These are phyloP conservation scores for Aspergillus steynii DNA, from an alignment of 495 filamentous ascomycete species.

Conservation along the genomic window DNA sequence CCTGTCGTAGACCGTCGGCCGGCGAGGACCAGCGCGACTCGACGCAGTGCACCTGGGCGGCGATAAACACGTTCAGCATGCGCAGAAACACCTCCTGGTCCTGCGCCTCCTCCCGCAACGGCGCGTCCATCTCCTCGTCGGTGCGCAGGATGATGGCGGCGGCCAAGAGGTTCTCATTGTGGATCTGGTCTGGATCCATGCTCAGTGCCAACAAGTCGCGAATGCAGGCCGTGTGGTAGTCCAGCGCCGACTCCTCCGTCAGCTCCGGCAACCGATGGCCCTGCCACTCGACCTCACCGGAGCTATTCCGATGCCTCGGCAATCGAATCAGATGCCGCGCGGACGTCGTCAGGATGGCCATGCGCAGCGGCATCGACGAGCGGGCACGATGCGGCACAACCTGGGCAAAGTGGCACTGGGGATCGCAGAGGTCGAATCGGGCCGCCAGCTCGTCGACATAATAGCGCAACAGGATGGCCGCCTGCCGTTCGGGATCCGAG, in stretches of 20 bases:
- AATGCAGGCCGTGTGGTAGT: slow-evolving; percentile 12
- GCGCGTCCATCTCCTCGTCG: slow-evolving; percentile 13
- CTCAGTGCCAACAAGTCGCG: slow-evolving; percentile 1
- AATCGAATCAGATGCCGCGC: slow-evolving; percentile 10
- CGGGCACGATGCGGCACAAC: slow-evolving; percentile 8
- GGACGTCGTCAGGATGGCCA: slow-evolving; percentile 8
- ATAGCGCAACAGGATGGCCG: slow-evolving; percentile 8
- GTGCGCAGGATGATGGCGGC: slow-evolving; percentile 11
- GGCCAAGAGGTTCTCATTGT: slow-evolving; percentile 11
- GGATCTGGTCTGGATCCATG: slow-evolving; percentile 11
- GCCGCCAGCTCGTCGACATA: slow-evolving; percentile 7
- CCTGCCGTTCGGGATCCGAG: slow-evolving; percentile 3
- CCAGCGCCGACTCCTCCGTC: slow-evolving; percentile 3
- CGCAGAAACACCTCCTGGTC: slow-evolving; percentile 12
- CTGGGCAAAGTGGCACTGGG: slow-evolving; percentile 8
- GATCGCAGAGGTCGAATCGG: slow-evolving; percentile 13
- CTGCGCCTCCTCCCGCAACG: slow-evolving; percentile 2
- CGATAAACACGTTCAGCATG: slow-evolving; percentile 8
- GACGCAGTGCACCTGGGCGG: slow-evolving; percentile 5
- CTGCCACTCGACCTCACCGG: slow-evolving; percentile 10
- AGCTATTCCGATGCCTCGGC: slow-evolving; percentile 5
- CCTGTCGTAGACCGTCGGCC: slow-evolving; percentile 26
- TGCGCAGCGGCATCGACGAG: background rate
- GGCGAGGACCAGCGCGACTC: background rate
- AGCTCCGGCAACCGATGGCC: slow-evolving; percentile 5